A percentile compares a stretch with the other conserved stretches of the same genome.
Evolutionary conservation across 192 early-diverging fungal genomes (phyloP).

Genomic region (Linnemannia exigua): DNA sequence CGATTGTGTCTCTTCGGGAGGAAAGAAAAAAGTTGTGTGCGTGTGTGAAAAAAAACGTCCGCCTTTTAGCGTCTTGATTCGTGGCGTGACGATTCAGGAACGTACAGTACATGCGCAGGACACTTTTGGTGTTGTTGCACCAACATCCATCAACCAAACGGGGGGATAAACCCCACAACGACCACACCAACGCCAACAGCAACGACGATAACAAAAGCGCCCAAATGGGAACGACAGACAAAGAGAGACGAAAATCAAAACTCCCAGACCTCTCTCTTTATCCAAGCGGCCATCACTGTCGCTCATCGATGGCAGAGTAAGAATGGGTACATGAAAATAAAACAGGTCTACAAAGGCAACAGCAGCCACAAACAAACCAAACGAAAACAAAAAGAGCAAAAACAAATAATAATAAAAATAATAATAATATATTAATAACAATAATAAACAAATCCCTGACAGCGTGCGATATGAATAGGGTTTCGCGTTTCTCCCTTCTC

Average conservation of each 20-base stretch:
- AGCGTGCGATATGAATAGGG: not conserved
- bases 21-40: not conserved
- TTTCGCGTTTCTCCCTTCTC: not conserved
- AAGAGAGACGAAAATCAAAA: too few relatives aligned
- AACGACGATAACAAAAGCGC: not conserved
- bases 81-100: not conserved
- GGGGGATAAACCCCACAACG: too few relatives aligned
- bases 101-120: not conserved
- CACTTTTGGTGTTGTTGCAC: not conserved
- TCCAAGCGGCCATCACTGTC: too few relatives aligned
- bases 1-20: not conserved
- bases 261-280: too few relatives aligned
- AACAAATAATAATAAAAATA: not conserved
- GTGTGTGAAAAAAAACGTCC: not conserved
- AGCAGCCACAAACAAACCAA: not conserved
- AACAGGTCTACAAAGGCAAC: too few relatives aligned
- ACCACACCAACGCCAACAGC: too few relatives aligned
- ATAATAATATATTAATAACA: too few relatives aligned
- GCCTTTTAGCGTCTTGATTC: not conserved
- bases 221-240: too few relatives aligned
- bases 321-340: too few relatives aligned
- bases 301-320: too few relatives aligned
- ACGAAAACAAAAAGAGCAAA: not conserved
- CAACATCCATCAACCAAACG: not conserved
- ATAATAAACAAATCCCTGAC: not conserved